Evolutionary conservation across 225 moss, liverwort and hornwort genomes (phyloP).

Genomic region (Bryum argenteum): DNA sequence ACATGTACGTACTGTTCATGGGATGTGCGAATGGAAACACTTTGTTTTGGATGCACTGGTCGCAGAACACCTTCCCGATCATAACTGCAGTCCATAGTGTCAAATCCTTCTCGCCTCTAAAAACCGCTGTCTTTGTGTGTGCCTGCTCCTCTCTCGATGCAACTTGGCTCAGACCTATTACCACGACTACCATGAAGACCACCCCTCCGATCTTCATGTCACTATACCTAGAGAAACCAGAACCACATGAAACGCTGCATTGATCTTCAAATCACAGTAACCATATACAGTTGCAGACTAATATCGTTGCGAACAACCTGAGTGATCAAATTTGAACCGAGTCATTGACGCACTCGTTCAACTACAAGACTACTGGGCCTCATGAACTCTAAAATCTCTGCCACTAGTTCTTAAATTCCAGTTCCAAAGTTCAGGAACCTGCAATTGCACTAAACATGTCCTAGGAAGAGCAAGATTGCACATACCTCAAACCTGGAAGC

Average conservation of each 20-base stretch:
- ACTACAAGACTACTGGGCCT: not conserved
- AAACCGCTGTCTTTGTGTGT: constrained; percentile 32
- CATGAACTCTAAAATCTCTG: not conserved
- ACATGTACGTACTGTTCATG: constrained; percentile 44
- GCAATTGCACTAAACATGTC: not conserved
- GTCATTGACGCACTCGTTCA: not conserved
- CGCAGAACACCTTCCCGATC: constrained; percentile 79
- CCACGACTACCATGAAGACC: constrained; percentile 17
- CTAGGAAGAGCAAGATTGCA: not conserved
- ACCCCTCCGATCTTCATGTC: constrained; percentile 39
- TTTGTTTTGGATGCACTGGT: constrained; percentile 70
- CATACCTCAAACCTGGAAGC: constrained; percentile 23
- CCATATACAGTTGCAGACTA: not conserved
- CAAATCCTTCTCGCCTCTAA: constrained; percentile 46
- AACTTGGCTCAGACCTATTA: constrained; percentile 20
- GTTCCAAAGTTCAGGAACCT: not conserved
- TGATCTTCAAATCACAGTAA: too few species aligned
- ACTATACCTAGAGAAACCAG: constrained; percentile 14
- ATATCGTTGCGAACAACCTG: not conserved
- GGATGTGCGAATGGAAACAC: constrained; percentile 73
- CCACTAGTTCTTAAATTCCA: not conserved
- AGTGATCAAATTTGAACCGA: constrained; percentile 15
- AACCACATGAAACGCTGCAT: not conserved
- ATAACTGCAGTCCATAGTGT: constrained; percentile 70
- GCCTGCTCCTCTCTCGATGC: constrained; percentile 24